Evolutionary conservation across 2,329 filamentous ascomycete genomes (phyloP).

Genomic region (Neofusicoccum sp.): DNA sequence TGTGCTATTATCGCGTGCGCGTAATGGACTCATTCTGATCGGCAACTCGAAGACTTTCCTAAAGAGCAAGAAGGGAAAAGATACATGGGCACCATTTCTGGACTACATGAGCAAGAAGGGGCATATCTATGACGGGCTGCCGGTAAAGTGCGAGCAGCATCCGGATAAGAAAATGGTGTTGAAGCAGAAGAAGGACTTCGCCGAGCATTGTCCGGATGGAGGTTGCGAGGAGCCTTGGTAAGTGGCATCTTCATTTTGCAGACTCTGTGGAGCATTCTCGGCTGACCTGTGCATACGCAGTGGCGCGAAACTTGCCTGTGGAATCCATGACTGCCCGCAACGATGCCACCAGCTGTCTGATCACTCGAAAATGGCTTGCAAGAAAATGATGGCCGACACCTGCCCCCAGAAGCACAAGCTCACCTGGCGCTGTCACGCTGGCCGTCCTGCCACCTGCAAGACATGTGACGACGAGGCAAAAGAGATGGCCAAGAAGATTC

Average conservation of each 20-base stretch:
- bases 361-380: slow-evolving; percentile 59
- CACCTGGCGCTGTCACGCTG: slow-evolving; percentile 51
- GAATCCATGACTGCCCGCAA: slow-evolving; percentile 59
- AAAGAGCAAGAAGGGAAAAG: slow-evolving; percentile 58
- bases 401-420: slow-evolving; percentile 58
- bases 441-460: slow-evolving; percentile 45
- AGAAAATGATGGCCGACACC: slow-evolving; percentile 43
- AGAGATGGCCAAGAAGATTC: slow-evolving; percentile 46
- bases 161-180: slow-evolving; percentile 54
- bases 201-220: slow-evolving; percentile 66
- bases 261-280: not conserved
- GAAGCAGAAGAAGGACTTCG: slow-evolving; percentile 59
- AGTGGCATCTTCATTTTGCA: slow-evolving; percentile 28
- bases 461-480: slow-evolving; percentile 57
- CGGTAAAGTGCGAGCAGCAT: slow-evolving; percentile 39
- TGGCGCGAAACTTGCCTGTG: slow-evolving; percentile 56
- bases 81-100: slow-evolving; percentile 62
- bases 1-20: slow-evolving; percentile 69
- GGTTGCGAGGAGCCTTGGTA: slow-evolving; percentile 68
- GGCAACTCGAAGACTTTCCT: slow-evolving; percentile 71
- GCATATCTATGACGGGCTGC: slow-evolving; percentile 46
- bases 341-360: slow-evolving; percentile 65
- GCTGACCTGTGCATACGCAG: slow-evolving; percentile 39
- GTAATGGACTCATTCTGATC: slow-evolving; percentile 67
- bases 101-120: slow-evolving; percentile 54